These are phyloP conservation scores for Berberis thunbergii DNA, from an alignment of 164 flowering plant species.

Conservation along the genomic window DNA sequence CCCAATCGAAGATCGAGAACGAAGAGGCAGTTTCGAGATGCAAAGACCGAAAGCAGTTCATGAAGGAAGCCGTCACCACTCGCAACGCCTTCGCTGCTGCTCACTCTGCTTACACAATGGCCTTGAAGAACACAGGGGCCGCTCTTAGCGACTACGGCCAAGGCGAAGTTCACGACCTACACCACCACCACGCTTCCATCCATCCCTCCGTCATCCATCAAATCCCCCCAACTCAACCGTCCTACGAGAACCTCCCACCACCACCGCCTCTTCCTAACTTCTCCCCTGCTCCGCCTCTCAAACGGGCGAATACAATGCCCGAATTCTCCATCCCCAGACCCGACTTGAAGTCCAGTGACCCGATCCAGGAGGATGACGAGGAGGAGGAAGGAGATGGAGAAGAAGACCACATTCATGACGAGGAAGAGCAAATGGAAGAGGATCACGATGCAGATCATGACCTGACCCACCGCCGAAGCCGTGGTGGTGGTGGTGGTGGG, in stretches of 20 bases:
- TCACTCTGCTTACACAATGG: conserved; percentile 57
- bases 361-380: conserved; percentile 2
- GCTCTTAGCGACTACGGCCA: conserved; percentile 73
- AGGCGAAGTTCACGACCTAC: conserved; percentile 41
- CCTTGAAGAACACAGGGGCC: conserved; percentile 76
- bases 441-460: conserved; percentile 5
- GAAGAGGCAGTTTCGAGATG: conserved; percentile 81
- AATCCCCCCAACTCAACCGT: conserved; percentile 7
- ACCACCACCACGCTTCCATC: conserved; percentile 3
- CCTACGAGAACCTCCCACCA: conserved; percentile 28
- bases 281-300: conserved; percentile 30
- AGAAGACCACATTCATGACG: neutral
- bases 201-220: conserved; percentile 18
- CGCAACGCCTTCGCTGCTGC: conserved; percentile 78
- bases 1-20: conserved; percentile 76
- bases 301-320: conserved; percentile 62
- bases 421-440: too few relatives aligned
- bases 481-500: conserved; percentile 2
- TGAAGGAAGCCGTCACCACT: conserved; percentile 61
- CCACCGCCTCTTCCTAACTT: conserved; percentile 59
- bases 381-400: conserved; percentile 32
- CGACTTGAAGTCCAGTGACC: conserved; percentile 4
- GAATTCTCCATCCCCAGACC: conserved; percentile 24
- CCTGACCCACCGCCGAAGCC: conserved; percentile 2
- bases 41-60: conserved; percentile 60